Evolutionary conservation across 2,329 filamentous ascomycete genomes (phyloP).

Genomic region (Nothomitra cinnamomea): DNA sequence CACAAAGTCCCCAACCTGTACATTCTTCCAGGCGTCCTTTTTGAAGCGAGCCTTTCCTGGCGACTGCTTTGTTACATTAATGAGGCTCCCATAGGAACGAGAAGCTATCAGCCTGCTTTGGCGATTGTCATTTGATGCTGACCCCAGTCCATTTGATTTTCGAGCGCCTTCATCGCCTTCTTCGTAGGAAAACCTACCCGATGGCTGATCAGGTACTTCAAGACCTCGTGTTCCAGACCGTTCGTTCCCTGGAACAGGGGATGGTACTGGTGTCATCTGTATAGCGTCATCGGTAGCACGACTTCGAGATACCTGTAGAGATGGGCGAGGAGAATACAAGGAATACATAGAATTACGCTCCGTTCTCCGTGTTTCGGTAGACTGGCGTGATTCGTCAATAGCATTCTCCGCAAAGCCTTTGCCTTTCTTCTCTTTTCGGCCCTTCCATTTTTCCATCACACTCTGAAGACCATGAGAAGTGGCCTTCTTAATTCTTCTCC

Average conservation of each 20-base stretch:
- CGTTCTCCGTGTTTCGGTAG: constrained; percentile 42
- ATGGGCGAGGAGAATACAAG: constrained; percentile 22
- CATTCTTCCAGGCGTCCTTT: constrained; percentile 84
- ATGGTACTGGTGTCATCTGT: constrained; percentile 89
- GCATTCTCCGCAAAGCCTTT: constrained; percentile 32
- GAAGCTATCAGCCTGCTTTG: constrained; percentile 14
- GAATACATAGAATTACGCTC: constrained; percentile 39
- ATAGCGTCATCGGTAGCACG: constrained; percentile 46
- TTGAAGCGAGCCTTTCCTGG: constrained; percentile 71
- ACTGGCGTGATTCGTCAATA: constrained; percentile 42
- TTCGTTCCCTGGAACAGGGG: constrained; percentile 41
- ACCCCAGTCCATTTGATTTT: constrained; percentile 7
- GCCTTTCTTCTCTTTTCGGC: constrained; percentile 29
- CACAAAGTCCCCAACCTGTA: constrained; percentile 90
- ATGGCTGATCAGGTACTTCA: constrained; percentile 22
- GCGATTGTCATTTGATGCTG: constrained; percentile 25
- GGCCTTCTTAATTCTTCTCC: constrained; percentile 85
- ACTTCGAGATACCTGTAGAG: constrained; percentile 21
- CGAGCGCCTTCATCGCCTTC: constrained; percentile 7
- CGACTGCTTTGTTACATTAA: constrained; percentile 51
- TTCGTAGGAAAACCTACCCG: constrained; percentile 12
- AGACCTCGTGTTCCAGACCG: constrained; percentile 21
- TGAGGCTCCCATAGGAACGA: constrained; percentile 47
- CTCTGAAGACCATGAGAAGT: constrained; percentile 45
- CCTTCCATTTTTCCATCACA: constrained; percentile 32